Conservation (phyloP, 352 stramenopile genomes). For the Phytopythium kandeliae region DNA sequence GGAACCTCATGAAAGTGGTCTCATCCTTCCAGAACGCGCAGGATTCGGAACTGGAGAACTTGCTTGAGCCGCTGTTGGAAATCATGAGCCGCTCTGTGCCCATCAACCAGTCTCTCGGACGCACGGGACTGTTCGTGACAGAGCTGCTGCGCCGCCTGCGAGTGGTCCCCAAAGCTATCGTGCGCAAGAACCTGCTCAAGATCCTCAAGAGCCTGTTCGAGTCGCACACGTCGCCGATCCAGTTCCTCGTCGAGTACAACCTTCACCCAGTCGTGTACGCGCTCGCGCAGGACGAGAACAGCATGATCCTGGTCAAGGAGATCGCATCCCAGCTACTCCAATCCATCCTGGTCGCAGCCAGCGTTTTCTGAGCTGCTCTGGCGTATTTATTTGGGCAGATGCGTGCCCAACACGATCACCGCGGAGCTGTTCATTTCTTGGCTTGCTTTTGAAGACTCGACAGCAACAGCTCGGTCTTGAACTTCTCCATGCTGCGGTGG, state of each 20-base stretch:
- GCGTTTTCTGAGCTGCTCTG: slow-evolving; percentile 31
- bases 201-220: slow-evolving; percentile 91
- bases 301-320: slow-evolving; percentile 87
- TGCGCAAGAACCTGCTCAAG: slow-evolving; percentile 89
- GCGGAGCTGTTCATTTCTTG: slow-evolving; percentile 19
- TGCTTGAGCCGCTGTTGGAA: slow-evolving; percentile 74
- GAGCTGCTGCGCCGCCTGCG: slow-evolving; percentile 79
- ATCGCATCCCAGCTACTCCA: slow-evolving; percentile 85
- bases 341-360: slow-evolving; percentile 68
- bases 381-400: slow-evolving; percentile 26
- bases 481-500: slow-evolving; percentile 55
- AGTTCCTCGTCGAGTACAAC: slow-evolving; percentile 89
- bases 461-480: slow-evolving; percentile 63
- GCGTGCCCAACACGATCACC: background rate
- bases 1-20: slow-evolving; percentile 67
- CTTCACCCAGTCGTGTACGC: slow-evolving; percentile 70
- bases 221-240: slow-evolving; percentile 71
- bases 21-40: slow-evolving; percentile 60
- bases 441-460: slow-evolving; percentile 34
- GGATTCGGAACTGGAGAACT: slow-evolving; percentile 72
- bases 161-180: slow-evolving; percentile 81
- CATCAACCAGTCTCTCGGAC: slow-evolving; percentile 82
- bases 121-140: slow-evolving; percentile 78
- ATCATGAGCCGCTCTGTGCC: slow-evolving; percentile 71
- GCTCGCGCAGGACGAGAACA: slow-evolving; percentile 86